These are phyloP conservation scores for Aspergillus pseudoglaucus DNA, from an alignment of 2,329 filamentous ascomycete species.

Conservation along the genomic window DNA sequence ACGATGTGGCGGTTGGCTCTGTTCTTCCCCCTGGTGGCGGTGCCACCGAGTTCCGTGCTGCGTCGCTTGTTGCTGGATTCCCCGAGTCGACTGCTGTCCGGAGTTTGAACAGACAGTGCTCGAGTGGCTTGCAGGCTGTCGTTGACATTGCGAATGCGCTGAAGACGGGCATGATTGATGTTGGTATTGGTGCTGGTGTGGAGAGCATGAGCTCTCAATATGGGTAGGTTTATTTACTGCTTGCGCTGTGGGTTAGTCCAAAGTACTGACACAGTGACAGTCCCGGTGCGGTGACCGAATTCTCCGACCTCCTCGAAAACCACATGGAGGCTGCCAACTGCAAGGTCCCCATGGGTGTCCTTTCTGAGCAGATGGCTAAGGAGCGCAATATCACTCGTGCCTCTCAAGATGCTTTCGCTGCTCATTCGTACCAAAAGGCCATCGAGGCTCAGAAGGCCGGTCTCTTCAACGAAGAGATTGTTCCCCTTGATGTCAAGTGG, in stretches of 20 bases:
- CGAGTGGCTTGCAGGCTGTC: slow-evolving; percentile 83
- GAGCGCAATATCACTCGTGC: slow-evolving; percentile 66
- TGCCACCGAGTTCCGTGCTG: slow-evolving; percentile 93
- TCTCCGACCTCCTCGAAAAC: slow-evolving; percentile 79
- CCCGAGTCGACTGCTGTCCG: slow-evolving; percentile 78
- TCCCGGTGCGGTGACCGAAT: slow-evolving; percentile 80
- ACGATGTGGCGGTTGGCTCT: slow-evolving; percentile 86
- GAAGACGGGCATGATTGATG: slow-evolving; percentile 82
- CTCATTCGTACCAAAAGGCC: slow-evolving; percentile 87
- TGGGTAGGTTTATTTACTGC: slow-evolving; percentile 54
- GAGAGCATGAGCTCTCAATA: slow-evolving; percentile 96
- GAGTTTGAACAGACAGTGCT: slow-evolving; percentile 89
- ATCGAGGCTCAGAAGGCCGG: slow-evolving; percentile 74
- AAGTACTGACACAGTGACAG: slow-evolving; percentile 32
- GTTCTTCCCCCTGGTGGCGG: slow-evolving; percentile 90
- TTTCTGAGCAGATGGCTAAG: slow-evolving; percentile 93
- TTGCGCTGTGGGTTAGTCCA: slow-evolving; percentile 1
- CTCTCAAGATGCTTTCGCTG: slow-evolving; percentile 86
- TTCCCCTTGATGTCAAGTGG: slow-evolving; percentile 76
- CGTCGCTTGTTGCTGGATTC: slow-evolving; percentile 84
- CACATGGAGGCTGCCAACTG: slow-evolving; percentile 83
- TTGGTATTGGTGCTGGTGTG: slow-evolving; percentile 88
- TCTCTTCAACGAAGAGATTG: slow-evolving; percentile 90
- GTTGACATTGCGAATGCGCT: slow-evolving; percentile 94
- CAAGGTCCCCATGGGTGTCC: slow-evolving; percentile 92